Evolutionary conservation across 176 grass and related monocot genomes (phyloP).

Genomic region (Cenchrus americanus): DNA sequence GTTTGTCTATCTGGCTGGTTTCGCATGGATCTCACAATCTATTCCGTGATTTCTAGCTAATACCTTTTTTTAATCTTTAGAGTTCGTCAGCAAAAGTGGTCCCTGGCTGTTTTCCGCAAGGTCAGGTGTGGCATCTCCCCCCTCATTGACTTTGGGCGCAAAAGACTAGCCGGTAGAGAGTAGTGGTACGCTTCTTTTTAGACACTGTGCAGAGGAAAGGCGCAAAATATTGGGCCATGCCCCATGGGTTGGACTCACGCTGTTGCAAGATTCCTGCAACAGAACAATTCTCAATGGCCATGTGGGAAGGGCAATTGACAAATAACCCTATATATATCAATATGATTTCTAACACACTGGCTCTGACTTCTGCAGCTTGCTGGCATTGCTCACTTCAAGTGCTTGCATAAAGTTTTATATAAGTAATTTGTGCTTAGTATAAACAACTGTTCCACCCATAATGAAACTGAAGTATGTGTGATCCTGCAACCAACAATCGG

Average conservation of each 20-base stretch:
- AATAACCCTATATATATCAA: not conserved
- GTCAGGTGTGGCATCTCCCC: conserved; percentile 13
- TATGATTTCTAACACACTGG: not conserved
- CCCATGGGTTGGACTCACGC: not conserved
- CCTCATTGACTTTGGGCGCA: conserved; percentile 36
- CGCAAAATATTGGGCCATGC: not conserved
- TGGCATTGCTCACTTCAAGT: not conserved
- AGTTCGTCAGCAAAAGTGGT: conserved; percentile 6
- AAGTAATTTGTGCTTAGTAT: not conserved
- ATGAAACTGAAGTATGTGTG: not conserved
- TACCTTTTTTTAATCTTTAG: not conserved
- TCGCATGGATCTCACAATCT: not conserved
- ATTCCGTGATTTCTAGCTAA: not conserved
- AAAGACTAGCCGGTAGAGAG: conserved; percentile 9
- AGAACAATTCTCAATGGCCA: conserved; percentile 20
- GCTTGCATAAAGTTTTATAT: not conserved
- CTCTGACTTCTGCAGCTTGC: not conserved
- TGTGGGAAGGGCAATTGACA: not conserved
- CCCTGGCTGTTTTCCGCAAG: not conserved
- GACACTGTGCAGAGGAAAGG: not conserved
- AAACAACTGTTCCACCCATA: not conserved
- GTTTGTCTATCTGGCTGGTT: not conserved
- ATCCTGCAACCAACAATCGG: not conserved
- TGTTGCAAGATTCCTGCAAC: not conserved
- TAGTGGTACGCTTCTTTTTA: conserved; percentile 50